Evolutionary conservation across 768 basidiomycete species (phyloP), one percentile per base, ranked within the genome.

Genomic region (Sarcomyxa edulis): DNA sequence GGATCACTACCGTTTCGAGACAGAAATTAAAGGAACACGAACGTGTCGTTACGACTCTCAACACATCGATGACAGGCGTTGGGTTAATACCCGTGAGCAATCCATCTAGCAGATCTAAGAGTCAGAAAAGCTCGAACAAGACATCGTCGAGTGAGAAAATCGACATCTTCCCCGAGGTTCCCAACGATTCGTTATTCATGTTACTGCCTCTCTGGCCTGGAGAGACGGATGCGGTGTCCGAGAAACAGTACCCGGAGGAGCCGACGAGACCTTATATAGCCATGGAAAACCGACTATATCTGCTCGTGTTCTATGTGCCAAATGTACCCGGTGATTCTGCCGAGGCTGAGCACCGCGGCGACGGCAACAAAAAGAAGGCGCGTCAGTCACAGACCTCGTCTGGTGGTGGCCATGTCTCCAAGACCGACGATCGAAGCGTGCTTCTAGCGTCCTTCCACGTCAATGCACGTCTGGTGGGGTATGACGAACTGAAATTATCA

Each of bases 121-220:
- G 58, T 42, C 53, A 55, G 42, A 60, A 60, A 54, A 58, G 40
- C 50, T 46, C 34, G 39, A 36, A 22, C 38, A 47, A 47, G 42
- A 40, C 49, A 44, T 35, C 8, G 28, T 26, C 16, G 36, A 47
- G 48, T 40, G 32, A 55, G 44, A 44, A 46, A 24, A 32, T 18
- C 26, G 44, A 40, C 5, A 65, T 84, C 44, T 75, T 87, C 40
- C 68, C 73, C 23, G 65, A 75, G 23, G 68, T 90, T 25, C 81
- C 82, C 0, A 59, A 72, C 5, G 84, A 89, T 10, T 75, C 76
- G 16, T 64, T 89, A 36, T 87, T 82, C 55, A 90, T 91, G 88
- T 70, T 89, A 18, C 66, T 91, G 12, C 88, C 88, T 11, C 66
- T 91, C n/a, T 91, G 87, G 86, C 78, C 82, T 7, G 74, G 80